Percentiles rank a stretch among this genome's conserved stretches.
phyloP scores from a whole-genome alignment of 2,329 filamentous ascomycete species.

The Cercospora sojina region DNA sequence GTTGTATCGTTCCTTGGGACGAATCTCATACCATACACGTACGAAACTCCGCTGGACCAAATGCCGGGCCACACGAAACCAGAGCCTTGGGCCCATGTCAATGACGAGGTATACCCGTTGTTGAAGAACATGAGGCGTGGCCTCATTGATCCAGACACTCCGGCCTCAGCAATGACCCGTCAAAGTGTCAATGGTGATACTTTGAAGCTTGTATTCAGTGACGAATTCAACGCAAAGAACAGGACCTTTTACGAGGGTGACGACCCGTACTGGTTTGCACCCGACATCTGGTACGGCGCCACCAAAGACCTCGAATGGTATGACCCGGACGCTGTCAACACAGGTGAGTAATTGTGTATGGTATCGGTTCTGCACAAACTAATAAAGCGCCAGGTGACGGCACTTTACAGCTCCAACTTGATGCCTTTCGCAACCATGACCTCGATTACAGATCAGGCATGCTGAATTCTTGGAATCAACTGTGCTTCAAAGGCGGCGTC shows the following conservation, averaged over 20 bases:
- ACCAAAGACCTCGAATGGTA: conserved; percentile 55
- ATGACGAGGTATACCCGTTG: conserved; percentile 49
- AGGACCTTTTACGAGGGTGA: conserved; percentile 58
- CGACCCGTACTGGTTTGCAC: conserved; percentile 56
- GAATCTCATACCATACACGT: conserved; percentile 42
- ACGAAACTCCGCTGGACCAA: conserved; percentile 43
- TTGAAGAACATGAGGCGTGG: conserved; percentile 50
- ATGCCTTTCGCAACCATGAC: conserved; percentile 63
- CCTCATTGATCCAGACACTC: conserved; percentile 56
- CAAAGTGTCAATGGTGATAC: conserved; percentile 48
- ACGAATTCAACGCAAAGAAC: conserved; percentile 56
- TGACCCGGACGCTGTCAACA: conserved; percentile 54
- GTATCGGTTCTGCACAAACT: background rate
- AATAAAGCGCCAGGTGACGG: conserved; percentile 18
- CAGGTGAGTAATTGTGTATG: conserved; percentile 32
- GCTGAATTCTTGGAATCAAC: conserved; percentile 54
- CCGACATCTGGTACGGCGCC: conserved; percentile 56
- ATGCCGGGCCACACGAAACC: conserved; percentile 37
- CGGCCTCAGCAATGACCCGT: conserved; percentile 46
- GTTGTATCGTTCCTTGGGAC: conserved; percentile 49
- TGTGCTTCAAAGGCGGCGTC: conserved; percentile 57
- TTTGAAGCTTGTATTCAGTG: conserved; percentile 55
- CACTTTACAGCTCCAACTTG: conserved; percentile 60
- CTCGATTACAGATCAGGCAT: conserved; percentile 53
- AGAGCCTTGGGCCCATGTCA: conserved; percentile 49